Base-by-base conservation (phyloP, 139 green algal genomes). In the Zygnema cylindricum region DNA sequence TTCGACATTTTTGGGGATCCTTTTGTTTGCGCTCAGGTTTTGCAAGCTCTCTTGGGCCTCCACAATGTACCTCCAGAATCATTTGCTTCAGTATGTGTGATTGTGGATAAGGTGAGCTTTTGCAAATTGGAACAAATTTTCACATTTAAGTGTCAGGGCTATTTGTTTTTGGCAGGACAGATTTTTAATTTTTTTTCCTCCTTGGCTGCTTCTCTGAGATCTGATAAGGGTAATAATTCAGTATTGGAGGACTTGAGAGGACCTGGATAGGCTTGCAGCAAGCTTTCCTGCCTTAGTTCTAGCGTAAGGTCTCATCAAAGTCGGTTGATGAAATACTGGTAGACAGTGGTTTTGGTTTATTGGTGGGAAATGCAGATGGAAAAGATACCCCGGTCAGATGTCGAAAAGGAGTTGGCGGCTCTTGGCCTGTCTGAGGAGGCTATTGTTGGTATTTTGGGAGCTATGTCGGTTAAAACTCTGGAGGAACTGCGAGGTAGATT, bases 91-190 rank as follows among this genome's bases (percentile, higher is more conserved):
- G 90, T 93, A 25, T 94, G 92, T 76, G 95, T 99, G 2, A 89
- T 98, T 3, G 96, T 99, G 41, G 97, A 99, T 94, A 99, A 99
- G 88, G 55, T 94, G 49, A 38, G 86, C 55, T 11, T 40, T 84
- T 77, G 41, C 42, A 25, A 63, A 16, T 25, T 63, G 49, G 49
- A 63, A 63, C n/a, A n/a, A n/a, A n/a, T n/a, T n/a, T n/a, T n/a
- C n/a, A n/a, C n/a, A n/a, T n/a, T n/a, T n/a, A n/a, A n/a, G n/a
- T n/a, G n/a, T n/a, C n/a, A n/a, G n/a, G n/a, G n/a, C n/a, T n/a
- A n/a, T n/a, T n/a, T n/a, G n/a, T n/a, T n/a, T n/a, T n/a, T n/a
- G n/a, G n/a, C n/a, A n/a, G n/a, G n/a, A n/a, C n/a, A n/a, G n/a
- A n/a, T n/a, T n/a, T n/a, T n/a, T n/a, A n/a, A n/a, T n/a, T n/a